Evolutionary conservation across 306 rosid genomes (phyloP), one percentile per base, ranked within the genome.

Genomic region (Quercus wislizeni): DNA sequence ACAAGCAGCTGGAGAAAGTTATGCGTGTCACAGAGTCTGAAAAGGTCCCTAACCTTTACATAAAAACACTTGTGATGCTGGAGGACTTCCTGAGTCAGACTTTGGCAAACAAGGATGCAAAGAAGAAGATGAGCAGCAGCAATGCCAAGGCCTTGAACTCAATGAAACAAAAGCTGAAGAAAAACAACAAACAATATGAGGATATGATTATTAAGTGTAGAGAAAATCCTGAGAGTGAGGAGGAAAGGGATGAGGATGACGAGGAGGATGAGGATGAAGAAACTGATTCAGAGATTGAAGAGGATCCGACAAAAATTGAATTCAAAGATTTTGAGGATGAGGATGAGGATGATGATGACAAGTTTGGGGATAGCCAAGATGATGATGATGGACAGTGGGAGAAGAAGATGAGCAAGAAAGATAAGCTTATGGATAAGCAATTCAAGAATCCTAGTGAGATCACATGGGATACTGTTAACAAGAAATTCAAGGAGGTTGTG

Each of bases 91-190:
- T 96, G 75, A 76, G 79, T 52, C 92, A 90, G 86, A 98, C 99
- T 87, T 74, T 93, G 90, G 93, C 96, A 0, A 96, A 96, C 56
- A 96, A 96, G 87, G 99, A 96, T 64, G 98, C 93, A 3, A 93
- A 91, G 81, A 96, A 96, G 89, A 96, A 93, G 89, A 96, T 96
- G 97, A 96, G 99, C 70, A 91, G 95, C 58, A 96, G 99, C 84
- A 96, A 96, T 81, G 96, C 99, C 21, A 96, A 96, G 83, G 99
- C 99, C 11, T 81, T 96, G 85, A 96, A 96, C 83, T 88, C 99
- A 1, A 96, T 96, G 99, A 96, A 93, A 82, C 99, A 96, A 88
- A 96, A 96, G 55, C 76, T 96, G 79, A 96, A 96, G 92, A 96
- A 93, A 89, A 96, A 96, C 69, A 96, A 93, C 73, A 96, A 91